Evolutionary conservation across 2,329 filamentous ascomycete species (phyloP), one percentile per base, ranked within the genome.

Genomic region (Colletotrichum sp.): DNA sequence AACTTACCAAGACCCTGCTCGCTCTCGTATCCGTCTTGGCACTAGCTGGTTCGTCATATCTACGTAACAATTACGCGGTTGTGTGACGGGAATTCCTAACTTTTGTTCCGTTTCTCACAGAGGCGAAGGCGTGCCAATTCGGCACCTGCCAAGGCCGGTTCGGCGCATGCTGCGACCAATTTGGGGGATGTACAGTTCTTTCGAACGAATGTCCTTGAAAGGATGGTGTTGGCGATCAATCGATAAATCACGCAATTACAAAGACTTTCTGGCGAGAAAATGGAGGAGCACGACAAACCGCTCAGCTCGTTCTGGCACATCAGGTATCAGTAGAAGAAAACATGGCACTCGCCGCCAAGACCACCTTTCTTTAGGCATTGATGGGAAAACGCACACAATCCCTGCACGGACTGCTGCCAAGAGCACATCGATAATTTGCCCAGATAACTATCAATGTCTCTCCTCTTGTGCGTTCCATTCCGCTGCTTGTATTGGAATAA

Each of bases 1-100:
- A 67, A 52, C 36, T 68, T 6, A 59, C 30, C 18, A 57, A 69
- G 24, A 30, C 67, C 67, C 34, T 48, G 67, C 21, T 16, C 21
- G 21, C 67, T 18, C 16, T 60, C 16, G 16, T 61, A 12, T 43
- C 21, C 66, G 32, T 68, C 32, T 34, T 28, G 21, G 24, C 67
- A 34, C 12, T 36, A 16, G 7, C 28, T 21, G 28, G 67, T 60
- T 69, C 55, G 67, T 69, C 67, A 69, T 61, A 16, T n/a, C 55
- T 39, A 61, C 67, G 55, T 61, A 48, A 69, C 28, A 21, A 24
- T 26, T 26, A 21, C 10, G 32, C 32, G n/a, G n/a, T 34, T 7
- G 34, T 34, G 43, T 52, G 21, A 24, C 43, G n/a, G 13, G 7
- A 13, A 8, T 24, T 10, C 7, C 48, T 26, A n/a, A 55, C 64